Percentiles rank a stretch among this genome's conserved stretches.
These are phyloP conservation scores for Plectosphaerella sp. DNA, from an alignment of 2,329 filamentous ascomycete species.

Conservation along the genomic window DNA sequence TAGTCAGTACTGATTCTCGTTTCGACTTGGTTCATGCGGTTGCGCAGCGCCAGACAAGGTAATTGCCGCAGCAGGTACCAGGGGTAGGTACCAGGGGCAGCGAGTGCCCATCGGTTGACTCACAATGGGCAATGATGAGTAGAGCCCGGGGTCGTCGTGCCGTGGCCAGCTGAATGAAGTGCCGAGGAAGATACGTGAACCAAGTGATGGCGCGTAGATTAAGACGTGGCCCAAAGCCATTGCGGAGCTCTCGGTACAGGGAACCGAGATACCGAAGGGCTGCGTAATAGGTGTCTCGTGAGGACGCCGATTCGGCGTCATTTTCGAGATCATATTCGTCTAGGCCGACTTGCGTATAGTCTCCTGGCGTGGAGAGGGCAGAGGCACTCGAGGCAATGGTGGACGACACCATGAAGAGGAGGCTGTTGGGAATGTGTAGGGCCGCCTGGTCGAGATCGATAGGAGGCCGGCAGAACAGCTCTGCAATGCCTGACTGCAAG, in stretches of 20 bases:
- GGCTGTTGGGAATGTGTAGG: conserved; percentile 37
- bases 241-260: conserved; percentile 42
- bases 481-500: conserved; percentile 36
- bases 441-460: conserved; percentile 39
- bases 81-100: too few relatives aligned
- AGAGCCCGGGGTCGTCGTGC: conserved; percentile 39
- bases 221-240: conserved; percentile 38
- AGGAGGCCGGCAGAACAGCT: conserved; percentile 44
- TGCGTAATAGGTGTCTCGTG: conserved; percentile 36
- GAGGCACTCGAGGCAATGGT: conserved; percentile 20
- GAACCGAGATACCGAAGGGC: conserved; percentile 46
- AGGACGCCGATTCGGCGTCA: conserved; percentile 33
- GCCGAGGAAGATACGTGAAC: conserved; percentile 43
- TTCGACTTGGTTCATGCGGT: too few relatives aligned
- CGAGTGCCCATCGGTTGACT: too few relatives aligned
- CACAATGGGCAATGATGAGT: conserved; percentile 45
- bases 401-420: conserved; percentile 44
- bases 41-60: too few relatives aligned
- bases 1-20: too few relatives aligned
- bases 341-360: neutral
- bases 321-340: conserved; percentile 14
- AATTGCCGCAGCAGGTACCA: too few relatives aligned
- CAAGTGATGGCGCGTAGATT: conserved; percentile 47
- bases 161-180: conserved; percentile 39
- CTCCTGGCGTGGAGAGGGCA: neutral